Conservation (phyloP, 2,329 filamentous ascomycete genomes). For the Drechslerella dactyloides region DNA sequence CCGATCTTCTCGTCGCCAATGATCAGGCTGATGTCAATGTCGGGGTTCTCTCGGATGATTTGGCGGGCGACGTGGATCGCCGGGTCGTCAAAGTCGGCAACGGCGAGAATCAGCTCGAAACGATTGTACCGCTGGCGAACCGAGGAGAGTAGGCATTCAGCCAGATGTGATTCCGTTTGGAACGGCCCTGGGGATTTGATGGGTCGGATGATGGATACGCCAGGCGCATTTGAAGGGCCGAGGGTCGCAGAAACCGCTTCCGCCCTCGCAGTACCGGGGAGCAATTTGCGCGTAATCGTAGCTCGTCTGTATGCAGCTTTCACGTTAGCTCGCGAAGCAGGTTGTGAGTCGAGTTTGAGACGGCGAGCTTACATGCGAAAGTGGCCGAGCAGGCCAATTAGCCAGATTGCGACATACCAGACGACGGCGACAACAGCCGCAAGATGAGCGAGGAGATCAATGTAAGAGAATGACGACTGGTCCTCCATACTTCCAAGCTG, state of each 20-base stretch:
- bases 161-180: conserved; percentile 74
- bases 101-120: conserved; percentile 70
- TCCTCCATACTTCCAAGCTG: conserved; percentile 22
- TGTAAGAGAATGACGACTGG: conserved; percentile 23
- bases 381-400: conserved; percentile 67
- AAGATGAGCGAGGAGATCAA: conserved; percentile 26
- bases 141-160: conserved; percentile 87
- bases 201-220: conserved; percentile 86
- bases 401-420: conserved; percentile 65
- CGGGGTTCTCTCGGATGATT: conserved; percentile 75
- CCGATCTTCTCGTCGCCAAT: conserved; percentile 86
- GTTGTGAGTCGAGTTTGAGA: background rate
- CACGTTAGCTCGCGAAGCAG: background rate
- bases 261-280: conserved; percentile 28
- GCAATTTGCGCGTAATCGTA: conserved; percentile 32
- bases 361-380: conserved; percentile 64
- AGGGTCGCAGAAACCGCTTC: conserved; percentile 37
- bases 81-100: conserved; percentile 75
- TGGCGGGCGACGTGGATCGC: conserved; percentile 75
- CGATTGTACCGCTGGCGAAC: conserved; percentile 81
- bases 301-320: conserved; percentile 21
- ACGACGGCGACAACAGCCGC: conserved; percentile 61
- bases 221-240: conserved; percentile 55
- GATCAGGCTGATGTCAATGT: conserved; percentile 73
- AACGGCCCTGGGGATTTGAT: conserved; percentile 74